phyloP scores from a whole-genome alignment of 2,329 filamentous ascomycete species.

The Pseudopithomyces maydicus region DNA sequence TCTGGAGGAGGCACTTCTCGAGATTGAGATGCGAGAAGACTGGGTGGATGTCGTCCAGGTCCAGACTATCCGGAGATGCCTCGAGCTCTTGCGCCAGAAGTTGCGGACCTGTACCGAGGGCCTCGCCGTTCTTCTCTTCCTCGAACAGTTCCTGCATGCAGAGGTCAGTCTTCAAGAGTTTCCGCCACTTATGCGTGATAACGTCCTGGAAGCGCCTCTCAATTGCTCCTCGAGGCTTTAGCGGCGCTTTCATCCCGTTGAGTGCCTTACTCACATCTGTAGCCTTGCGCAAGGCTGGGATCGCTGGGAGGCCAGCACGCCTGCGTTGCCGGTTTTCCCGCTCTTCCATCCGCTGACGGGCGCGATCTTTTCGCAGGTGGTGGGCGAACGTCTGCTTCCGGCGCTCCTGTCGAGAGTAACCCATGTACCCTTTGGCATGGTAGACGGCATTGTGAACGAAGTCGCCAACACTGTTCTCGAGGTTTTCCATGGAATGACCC shows the following conservation, averaged over 20 bases:
- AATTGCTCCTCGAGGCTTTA: not conserved
- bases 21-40: not conserved
- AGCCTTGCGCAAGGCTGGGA: not conserved
- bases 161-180: not conserved
- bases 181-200: not conserved
- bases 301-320: not conserved
- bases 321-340: not conserved
- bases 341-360: not conserved
- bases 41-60: not conserved
- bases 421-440: not conserved
- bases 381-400: not conserved
- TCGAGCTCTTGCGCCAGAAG: not conserved
- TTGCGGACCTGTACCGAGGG: not conserved
- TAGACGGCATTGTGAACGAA: not conserved
- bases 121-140: not conserved
- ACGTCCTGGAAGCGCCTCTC: too few relatives aligned
- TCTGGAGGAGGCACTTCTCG: not conserved
- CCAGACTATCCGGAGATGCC: not conserved
- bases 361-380: not conserved
- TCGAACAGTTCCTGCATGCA: not conserved
- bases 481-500: not conserved
- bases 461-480: not conserved
- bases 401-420: not conserved
- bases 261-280: not conserved
- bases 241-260: not conserved